These are phyloP conservation scores for Quercus berberidifolia DNA, from an alignment of 306 rosid species.

Conservation along the genomic window DNA sequence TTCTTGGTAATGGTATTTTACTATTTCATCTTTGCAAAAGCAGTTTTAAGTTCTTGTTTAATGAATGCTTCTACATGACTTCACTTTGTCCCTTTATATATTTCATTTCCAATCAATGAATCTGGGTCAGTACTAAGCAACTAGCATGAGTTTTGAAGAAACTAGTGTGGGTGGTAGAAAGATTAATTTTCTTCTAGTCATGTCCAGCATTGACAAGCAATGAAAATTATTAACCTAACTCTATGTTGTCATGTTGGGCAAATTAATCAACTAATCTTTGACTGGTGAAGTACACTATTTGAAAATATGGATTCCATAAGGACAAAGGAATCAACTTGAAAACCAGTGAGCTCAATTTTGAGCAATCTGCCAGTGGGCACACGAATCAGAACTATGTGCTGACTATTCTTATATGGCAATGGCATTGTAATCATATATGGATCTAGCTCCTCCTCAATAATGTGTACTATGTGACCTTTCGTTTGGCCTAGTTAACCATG, in stretches of 20 bases:
- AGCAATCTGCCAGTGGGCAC: no score
- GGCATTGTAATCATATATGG: no score
- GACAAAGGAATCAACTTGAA: background rate
- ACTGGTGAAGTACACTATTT: no score
- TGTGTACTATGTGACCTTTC: no score
- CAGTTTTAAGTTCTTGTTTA: background rate
- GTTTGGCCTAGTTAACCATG: no score
- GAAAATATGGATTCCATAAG: background rate
- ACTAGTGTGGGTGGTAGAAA: background rate
- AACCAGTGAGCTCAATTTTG: background rate
- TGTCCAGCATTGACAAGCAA: background rate
- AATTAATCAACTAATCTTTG: no score
- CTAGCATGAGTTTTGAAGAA: background rate
- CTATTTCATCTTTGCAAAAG: background rate
- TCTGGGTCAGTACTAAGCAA: background rate
- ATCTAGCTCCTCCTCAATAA: no score
- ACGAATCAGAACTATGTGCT: no score
- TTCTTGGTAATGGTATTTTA: background rate
- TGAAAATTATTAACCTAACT: background rate
- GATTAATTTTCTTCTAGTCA: background rate
- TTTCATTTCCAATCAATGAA: background rate
- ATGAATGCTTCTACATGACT: background rate
- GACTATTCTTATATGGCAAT: no score
- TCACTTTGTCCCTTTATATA: background rate
- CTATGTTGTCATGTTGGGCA: background rate